Percentiles rank a stretch among this genome's conserved stretches.
Conservation (phyloP, 768 basidiomycete genomes). For the Cystofilobasidium capitatum region DNA sequence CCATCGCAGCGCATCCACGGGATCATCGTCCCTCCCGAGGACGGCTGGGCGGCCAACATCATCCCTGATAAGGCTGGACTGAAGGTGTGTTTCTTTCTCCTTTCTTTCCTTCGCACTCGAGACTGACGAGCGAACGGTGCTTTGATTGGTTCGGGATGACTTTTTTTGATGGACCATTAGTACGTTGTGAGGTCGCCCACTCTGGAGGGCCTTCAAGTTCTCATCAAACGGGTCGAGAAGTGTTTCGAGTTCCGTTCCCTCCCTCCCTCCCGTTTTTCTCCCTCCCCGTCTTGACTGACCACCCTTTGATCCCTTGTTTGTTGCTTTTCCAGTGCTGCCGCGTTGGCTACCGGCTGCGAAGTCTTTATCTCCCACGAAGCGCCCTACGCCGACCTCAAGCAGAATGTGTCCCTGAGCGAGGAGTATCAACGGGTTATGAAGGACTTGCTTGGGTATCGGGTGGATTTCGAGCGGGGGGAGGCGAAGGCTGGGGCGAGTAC, state of each 20-base stretch:
- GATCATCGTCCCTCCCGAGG: constrained; percentile 57
- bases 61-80: constrained; percentile 61
- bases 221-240: background rate
- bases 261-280: too few relatives aligned
- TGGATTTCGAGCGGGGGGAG: background rate
- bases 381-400: constrained; percentile 26
- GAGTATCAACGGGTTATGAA: constrained; percentile 26
- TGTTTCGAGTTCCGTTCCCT: constrained; percentile 10
- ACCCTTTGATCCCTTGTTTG: background rate
- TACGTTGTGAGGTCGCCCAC: constrained; percentile 8
- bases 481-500: constrained; percentile 26
- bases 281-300: background rate
- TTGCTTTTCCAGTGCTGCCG: constrained; percentile 29
- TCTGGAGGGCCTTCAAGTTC: constrained; percentile 1
- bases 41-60: constrained; percentile 59
- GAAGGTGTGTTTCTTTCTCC: constrained; percentile 39
- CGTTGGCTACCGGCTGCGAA: constrained; percentile 29
- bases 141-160: background rate
- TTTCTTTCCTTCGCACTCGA: too few relatives aligned
- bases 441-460: constrained; percentile 18
- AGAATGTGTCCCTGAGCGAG: constrained; percentile 18
- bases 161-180: background rate
- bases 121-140: background rate
- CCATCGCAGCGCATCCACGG: constrained; percentile 74
- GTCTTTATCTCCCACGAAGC: constrained; percentile 26